Conservation (phyloP, 177 flowering plant species). For the Vitis hybrid region DNA sequence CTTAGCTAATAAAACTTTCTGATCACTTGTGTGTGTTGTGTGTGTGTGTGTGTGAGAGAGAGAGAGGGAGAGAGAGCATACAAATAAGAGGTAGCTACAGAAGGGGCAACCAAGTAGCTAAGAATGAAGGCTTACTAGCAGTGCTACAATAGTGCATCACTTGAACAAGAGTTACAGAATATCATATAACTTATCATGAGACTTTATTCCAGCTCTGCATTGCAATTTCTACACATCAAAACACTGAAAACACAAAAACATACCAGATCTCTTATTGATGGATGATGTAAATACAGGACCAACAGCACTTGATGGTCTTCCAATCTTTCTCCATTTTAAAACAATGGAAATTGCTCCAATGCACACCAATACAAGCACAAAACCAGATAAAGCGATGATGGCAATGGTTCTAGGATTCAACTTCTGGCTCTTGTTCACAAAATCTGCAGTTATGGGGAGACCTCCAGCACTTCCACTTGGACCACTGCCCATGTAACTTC, state of each 20-base stretch:
- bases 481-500: conserved; percentile 35
- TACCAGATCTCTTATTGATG: conserved; percentile 77
- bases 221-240: not conserved
- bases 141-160: not conserved
- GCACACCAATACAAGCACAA: conserved; percentile 67
- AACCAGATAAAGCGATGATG: conserved; percentile 69
- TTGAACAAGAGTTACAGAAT: not conserved
- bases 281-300: conserved; percentile 72
- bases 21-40: no score
- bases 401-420: conserved; percentile 63
- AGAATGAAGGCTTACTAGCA: not conserved
- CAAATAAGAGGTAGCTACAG: no score
- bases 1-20: no score
- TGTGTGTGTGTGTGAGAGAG: no score
- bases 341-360: conserved; percentile 54
- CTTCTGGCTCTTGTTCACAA: conserved; percentile 47
- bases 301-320: conserved; percentile 67
- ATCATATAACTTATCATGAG: not conserved
- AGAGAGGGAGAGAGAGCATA: no score
- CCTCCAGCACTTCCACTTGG: conserved; percentile 57
- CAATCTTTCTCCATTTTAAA: conserved; percentile 63
- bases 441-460: conserved; percentile 69
- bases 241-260: conserved; percentile 9
- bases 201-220: not conserved
- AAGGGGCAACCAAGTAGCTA: not conserved